Evolutionary conservation across 768 basidiomycete genomes (phyloP).

Genomic region (Lyophyllum semitale): DNA sequence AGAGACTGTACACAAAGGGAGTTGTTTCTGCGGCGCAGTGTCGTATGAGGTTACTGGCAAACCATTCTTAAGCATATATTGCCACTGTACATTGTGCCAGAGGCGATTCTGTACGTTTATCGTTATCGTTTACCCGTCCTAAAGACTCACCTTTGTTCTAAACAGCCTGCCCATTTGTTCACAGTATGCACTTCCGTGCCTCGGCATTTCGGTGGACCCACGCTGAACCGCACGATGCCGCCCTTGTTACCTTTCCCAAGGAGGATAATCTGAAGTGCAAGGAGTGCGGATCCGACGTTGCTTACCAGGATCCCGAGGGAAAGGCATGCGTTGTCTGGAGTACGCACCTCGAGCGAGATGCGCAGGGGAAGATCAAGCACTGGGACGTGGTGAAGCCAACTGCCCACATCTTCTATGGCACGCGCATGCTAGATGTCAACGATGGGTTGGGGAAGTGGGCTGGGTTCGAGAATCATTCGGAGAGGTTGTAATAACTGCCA

Average conservation of each 20-base stretch:
- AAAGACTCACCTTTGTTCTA: background rate
- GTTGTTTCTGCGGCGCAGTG: constrained; percentile 59
- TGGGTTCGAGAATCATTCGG: constrained; percentile 56
- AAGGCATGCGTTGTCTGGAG: constrained; percentile 62
- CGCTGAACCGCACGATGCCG: constrained; percentile 29
- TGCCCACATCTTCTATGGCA: constrained; percentile 65
- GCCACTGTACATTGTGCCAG: constrained; percentile 70
- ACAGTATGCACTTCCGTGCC: constrained; percentile 55
- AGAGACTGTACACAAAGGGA: constrained; percentile 36
- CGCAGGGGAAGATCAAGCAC: constrained; percentile 45
- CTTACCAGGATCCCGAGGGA: constrained; percentile 50
- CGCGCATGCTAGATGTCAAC: constrained; percentile 56
- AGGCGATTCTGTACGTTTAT: constrained; percentile 51
- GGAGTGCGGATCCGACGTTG: constrained; percentile 53
- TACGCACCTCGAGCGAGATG: constrained; percentile 53
- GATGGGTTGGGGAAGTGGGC: constrained; percentile 58
- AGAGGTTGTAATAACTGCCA: constrained; percentile 20
- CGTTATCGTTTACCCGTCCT: background rate
- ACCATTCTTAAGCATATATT: constrained; percentile 58
- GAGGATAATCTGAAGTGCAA: constrained; percentile 56
- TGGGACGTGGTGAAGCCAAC: constrained; percentile 62
- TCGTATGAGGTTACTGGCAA: constrained; percentile 46
- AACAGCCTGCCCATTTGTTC: constrained; percentile 59
- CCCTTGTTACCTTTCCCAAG: constrained; percentile 50
- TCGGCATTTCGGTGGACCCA: constrained; percentile 56